Conservation (phyloP, 164 flowering plant species). For the Annona cherimola region DNA sequence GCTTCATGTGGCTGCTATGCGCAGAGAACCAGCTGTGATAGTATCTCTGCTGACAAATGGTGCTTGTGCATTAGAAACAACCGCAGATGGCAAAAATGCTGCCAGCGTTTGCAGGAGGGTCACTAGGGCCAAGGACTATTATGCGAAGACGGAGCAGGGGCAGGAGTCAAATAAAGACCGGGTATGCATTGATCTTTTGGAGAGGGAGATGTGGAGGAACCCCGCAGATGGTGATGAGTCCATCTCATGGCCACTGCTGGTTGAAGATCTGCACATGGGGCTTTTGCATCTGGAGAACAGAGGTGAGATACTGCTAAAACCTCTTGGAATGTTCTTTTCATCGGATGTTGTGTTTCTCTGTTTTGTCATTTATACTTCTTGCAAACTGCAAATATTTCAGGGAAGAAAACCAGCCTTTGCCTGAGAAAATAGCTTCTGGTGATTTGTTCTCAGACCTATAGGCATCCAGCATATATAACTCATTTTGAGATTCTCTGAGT, state of each 20-base stretch:
- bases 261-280: slow-evolving; percentile 51
- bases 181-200: slow-evolving; percentile 60
- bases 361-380: background rate
- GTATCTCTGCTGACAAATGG: slow-evolving; percentile 51
- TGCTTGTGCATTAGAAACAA: slow-evolving; percentile 45
- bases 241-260: slow-evolving; percentile 21
- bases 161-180: slow-evolving; percentile 54
- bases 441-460: too few relatives aligned
- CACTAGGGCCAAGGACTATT: slow-evolving; percentile 68
- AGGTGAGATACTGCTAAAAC: slow-evolving; percentile 31
- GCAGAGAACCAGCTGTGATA: slow-evolving; percentile 63
- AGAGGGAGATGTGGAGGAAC: slow-evolving; percentile 52
- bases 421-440: background rate
- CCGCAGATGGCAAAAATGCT: slow-evolving; percentile 51
- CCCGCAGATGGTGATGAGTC: slow-evolving; percentile 32
- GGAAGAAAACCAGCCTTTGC: background rate
- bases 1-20: slow-evolving; percentile 70
- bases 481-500: too few relatives aligned
- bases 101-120: slow-evolving; percentile 50
- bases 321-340: background rate
- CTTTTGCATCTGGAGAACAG: slow-evolving; percentile 56
- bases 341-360: background rate
- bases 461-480: too few relatives aligned
- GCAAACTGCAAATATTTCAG: background rate
- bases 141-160: slow-evolving; percentile 45